Conservation (phyloP, 768 basidiomycete species). For the Tricholoma bakamatsutake region DNA sequence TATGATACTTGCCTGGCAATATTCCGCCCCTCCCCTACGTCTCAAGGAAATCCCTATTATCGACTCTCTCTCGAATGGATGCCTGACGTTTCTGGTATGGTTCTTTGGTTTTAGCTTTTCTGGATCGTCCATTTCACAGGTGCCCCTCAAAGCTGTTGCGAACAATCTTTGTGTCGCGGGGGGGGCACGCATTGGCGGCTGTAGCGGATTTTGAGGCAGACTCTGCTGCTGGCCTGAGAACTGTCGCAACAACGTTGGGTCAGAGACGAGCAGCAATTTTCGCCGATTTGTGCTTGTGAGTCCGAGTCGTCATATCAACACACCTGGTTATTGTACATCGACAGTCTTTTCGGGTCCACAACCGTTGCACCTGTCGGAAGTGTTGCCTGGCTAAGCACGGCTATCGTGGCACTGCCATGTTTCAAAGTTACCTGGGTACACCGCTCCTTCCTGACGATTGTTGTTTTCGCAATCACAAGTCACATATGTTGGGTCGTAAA, state of each 20-base stretch:
- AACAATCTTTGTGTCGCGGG: conserved; percentile 9
- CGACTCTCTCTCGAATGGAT: conserved; percentile 11
- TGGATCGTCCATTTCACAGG: background rate
- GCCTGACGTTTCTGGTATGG: conserved; percentile 10
- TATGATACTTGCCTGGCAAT: conserved; percentile 11
- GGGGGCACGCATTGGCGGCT: conserved; percentile 13
- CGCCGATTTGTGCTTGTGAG: conserved; percentile 11
- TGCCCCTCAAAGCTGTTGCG: conserved; percentile 9
- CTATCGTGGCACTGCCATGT: background rate
- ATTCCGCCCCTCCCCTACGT: conserved; percentile 12
- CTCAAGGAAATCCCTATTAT: conserved; percentile 10
- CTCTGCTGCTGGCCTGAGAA: conserved; percentile 8
- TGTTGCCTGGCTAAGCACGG: background rate
- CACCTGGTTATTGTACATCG: background rate
- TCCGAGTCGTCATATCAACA: background rate
- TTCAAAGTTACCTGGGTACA: background rate
- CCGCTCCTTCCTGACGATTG: background rate
- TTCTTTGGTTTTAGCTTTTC: conserved; percentile 15
- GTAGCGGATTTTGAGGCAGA: conserved; percentile 11
- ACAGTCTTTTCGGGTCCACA: background rate
- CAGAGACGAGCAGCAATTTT: conserved; percentile 7
- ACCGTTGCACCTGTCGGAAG: background rate
- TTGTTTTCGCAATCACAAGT: background rate
- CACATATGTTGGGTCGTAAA: background rate
- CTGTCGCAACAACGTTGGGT: conserved; percentile 10